Conservation (phyloP, 1,139 yeast species). For the Wickerhamomyces sp. region DNA sequence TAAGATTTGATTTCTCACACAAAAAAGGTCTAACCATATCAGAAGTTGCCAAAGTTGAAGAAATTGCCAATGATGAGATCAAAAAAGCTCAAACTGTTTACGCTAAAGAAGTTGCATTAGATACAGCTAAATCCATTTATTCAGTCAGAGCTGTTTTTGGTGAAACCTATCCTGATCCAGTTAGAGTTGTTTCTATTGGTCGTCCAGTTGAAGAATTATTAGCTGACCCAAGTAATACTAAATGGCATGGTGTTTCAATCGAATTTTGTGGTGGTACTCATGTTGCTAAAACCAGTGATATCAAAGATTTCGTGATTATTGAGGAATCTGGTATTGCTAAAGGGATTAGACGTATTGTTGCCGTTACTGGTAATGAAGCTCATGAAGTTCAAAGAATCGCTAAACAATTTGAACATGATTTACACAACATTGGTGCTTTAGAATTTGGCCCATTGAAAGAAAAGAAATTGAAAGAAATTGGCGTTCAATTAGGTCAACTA, state of each 20-base stretch:
- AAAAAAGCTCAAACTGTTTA: slow-evolving; percentile 67
- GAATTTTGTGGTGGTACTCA: slow-evolving; percentile 99
- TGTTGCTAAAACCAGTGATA: slow-evolving; percentile 87
- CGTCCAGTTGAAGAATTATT: slow-evolving; percentile 79
- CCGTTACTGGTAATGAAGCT: slow-evolving; percentile 91
- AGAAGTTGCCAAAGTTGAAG: slow-evolving; percentile 74
- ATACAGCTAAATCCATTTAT: slow-evolving; percentile 62
- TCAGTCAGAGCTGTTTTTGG: slow-evolving; percentile 98
- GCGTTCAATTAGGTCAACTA: slow-evolving; percentile 78
- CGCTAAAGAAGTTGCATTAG: slow-evolving; percentile 76
- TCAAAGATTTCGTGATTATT: slow-evolving; percentile 79
- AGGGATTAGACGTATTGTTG: slow-evolving; percentile 97
- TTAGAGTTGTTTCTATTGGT: slow-evolving; percentile 95
- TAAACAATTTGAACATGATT: slow-evolving; percentile 55
- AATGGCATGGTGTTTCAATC: slow-evolving; percentile 76
- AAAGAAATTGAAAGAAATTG: slow-evolving; percentile 72
- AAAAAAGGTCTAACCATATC: slow-evolving; percentile 70
- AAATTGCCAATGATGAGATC: slow-evolving; percentile 66
- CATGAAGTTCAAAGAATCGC: slow-evolving; percentile 85
- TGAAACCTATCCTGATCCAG: slow-evolving; percentile 98
- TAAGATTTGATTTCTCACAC: slow-evolving; percentile 94
- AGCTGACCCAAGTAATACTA: slow-evolving; percentile 58
- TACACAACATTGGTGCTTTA: slow-evolving; percentile 52
- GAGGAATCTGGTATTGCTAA: slow-evolving; percentile 98
- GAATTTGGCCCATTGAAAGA: slow-evolving; percentile 72